phyloP scores from a whole-genome alignment of 805 yeast species.

The Lipomyces kockii region DNA sequence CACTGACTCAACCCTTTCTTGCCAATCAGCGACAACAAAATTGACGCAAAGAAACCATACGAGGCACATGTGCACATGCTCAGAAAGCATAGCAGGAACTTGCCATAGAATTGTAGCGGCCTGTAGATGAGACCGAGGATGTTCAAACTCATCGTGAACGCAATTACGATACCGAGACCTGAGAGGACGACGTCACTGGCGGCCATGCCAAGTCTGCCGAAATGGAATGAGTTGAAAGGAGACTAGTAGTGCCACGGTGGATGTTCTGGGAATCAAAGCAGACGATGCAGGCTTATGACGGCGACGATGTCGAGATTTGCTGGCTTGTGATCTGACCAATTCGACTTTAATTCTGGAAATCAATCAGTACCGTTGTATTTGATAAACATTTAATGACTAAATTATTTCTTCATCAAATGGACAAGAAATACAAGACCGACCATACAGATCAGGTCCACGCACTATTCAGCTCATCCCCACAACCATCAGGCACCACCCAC shows the following conservation, averaged over 20 bases:
- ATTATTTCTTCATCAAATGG: neutral
- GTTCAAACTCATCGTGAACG: constrained; percentile 24
- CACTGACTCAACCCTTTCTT: constrained; percentile 84
- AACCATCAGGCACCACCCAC: neutral
- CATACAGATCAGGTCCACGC: neutral
- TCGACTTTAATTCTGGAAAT: neutral
- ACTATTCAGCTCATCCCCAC: neutral
- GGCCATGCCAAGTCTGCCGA: constrained; percentile 13
- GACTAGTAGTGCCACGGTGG: neutral
- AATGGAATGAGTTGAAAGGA: neutral
- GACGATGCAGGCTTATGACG: neutral
- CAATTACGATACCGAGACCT: constrained; percentile 15
- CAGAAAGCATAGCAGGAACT: constrained; percentile 42
- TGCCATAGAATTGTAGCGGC: constrained; percentile 45
- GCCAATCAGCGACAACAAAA: constrained; percentile 67
- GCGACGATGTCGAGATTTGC: neutral
- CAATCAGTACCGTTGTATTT: neutral
- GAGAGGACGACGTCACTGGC: constrained; percentile 35
- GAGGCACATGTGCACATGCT: constrained; percentile 43
- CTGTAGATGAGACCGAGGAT: constrained; percentile 39
- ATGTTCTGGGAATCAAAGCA: neutral
- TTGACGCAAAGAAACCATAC: constrained; percentile 57
- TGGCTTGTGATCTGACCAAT: neutral
- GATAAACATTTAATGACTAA: no score
- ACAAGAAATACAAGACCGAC: neutral